Evolutionary conservation across 108 stramenopile genomes (phyloP).

Genomic region (Cyclostephanos invisitatus): DNA sequence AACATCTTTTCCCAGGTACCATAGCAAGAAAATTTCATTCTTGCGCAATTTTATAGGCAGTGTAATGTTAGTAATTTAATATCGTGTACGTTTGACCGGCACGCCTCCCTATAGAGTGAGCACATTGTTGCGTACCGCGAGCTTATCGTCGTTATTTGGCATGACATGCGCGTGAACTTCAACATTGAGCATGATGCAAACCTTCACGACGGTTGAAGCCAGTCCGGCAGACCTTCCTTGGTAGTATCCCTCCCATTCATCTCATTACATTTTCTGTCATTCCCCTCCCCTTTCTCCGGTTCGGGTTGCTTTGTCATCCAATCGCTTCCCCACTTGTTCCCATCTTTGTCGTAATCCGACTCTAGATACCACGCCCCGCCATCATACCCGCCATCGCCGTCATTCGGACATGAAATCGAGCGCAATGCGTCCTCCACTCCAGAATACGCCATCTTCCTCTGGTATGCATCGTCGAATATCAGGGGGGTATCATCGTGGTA

Average conservation of each 20-base stretch:
- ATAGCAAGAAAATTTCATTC: background rate
- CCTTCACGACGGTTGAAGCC: conserved; percentile 25
- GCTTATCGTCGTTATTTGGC: background rate
- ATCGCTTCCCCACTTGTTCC: conserved; percentile 71
- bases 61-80: too few relatives aligned
- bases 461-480: conserved; percentile 79
- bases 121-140: too few relatives aligned
- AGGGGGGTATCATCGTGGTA: conserved; percentile 83
- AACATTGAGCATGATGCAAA: background rate
- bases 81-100: too few relatives aligned
- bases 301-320: conserved; percentile 76
- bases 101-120: too few relatives aligned
- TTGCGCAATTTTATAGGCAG: background rate
- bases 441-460: conserved; percentile 63
- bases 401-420: conserved; percentile 57
- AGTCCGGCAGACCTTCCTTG: conserved; percentile 48
- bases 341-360: conserved; percentile 53
- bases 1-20: too few relatives aligned
- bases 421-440: conserved; percentile 69
- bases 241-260: conserved; percentile 15
- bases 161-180: background rate
- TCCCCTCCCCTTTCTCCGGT: conserved; percentile 8
- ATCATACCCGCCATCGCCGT: conserved; percentile 38
- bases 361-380: conserved; percentile 42
- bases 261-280: background rate